Base-by-base conservation (phyloP, 2,329 filamentous ascomycete genomes). In the Xylariaceae sp. region DNA sequence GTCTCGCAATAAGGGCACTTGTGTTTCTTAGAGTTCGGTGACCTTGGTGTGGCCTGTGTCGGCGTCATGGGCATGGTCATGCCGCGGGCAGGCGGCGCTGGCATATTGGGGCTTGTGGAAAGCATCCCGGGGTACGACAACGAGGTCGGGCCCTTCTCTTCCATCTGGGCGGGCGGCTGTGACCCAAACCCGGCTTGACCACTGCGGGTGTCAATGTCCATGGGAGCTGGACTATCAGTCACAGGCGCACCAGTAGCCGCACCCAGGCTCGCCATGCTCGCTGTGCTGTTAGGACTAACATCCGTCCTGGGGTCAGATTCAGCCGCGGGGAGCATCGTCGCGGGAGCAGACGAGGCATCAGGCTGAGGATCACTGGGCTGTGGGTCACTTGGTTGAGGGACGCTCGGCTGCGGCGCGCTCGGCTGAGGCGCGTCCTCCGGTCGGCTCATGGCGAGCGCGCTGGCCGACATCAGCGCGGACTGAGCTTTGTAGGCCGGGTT, bases 1-100 rank as follows among this genome's bases (percentile, higher is more conserved):
- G 92, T 95, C 24, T 87, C 78, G 68, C 92, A 98, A 58, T 94
- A 94, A 1, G 87, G 90, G 54, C 92, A 98, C 59, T 92, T 94
- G 65, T 98, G 90, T 53, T 92, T 90, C 64, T 94, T 95, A 33
- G 63, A 61, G 17, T 80, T 80, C 1, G 83, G 80, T 5, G 87
- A 86, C 48, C 77, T 75, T 30, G 79, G 77, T 34, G 66, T 47
- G 50, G 68, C 37, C 44, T 65, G 56, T 51, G 68, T 44, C 19
- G 61, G 59, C 14, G 68, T 60, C 60, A 76, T 68, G 6, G 75
- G 73, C 43, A 76, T 67, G 47, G 68, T 79, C 63, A 77, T 70
- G 18, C 67, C 70, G 28, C 75, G 68, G 19, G 55, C 42, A 2
- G 65, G 60, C 5, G 67, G 61, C 23, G 67, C 65, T 24, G 62